Percentiles rank a stretch among this genome's conserved stretches.
Conservation (phyloP, 768 basidiomycete genomes). For the Ramaria rubella region DNA sequence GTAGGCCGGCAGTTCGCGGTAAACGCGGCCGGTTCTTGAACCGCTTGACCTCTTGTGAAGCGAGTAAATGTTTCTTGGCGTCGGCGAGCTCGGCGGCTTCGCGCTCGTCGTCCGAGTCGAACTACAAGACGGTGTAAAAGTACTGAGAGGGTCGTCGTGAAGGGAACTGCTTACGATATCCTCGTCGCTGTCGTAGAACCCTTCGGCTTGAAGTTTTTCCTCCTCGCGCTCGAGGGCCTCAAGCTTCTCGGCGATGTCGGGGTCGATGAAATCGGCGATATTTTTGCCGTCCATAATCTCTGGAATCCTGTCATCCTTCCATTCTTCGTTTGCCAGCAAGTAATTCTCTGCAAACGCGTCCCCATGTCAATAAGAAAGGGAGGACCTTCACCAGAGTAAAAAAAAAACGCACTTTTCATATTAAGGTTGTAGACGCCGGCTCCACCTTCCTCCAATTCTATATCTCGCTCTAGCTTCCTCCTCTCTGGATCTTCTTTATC, state of each 20-base stretch:
- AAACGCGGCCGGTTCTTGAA: constrained; percentile 78
- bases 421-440: constrained; percentile 90
- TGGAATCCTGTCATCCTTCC: constrained; percentile 97
- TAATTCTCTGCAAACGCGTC: constrained; percentile 90
- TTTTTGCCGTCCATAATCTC: constrained; percentile 99
- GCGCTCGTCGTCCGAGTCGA: constrained; percentile 62
- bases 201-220: constrained; percentile 87
- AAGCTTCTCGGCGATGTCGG: constrained; percentile 93
- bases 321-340: constrained; percentile 78
- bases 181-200: constrained; percentile 88
- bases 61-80: constrained; percentile 60
- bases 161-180: constrained; percentile 54
- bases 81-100: constrained; percentile 58
- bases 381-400: neutral
- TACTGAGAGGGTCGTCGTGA: neutral
- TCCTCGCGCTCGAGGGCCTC: constrained; percentile 97
- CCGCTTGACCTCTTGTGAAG: constrained; percentile 69
- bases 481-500: constrained; percentile 84
- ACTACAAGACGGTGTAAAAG: constrained; percentile 21
- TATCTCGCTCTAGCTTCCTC: constrained; percentile 65
- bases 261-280: constrained; percentile 96
- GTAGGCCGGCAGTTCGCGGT: constrained; percentile 58
- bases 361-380: neutral
- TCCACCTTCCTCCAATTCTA: constrained; percentile 81
- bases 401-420: constrained; percentile 62